These are phyloP conservation scores for Aspergillus bridgeri DNA, from an alignment of 495 filamentous ascomycete species.

Conservation along the genomic window DNA sequence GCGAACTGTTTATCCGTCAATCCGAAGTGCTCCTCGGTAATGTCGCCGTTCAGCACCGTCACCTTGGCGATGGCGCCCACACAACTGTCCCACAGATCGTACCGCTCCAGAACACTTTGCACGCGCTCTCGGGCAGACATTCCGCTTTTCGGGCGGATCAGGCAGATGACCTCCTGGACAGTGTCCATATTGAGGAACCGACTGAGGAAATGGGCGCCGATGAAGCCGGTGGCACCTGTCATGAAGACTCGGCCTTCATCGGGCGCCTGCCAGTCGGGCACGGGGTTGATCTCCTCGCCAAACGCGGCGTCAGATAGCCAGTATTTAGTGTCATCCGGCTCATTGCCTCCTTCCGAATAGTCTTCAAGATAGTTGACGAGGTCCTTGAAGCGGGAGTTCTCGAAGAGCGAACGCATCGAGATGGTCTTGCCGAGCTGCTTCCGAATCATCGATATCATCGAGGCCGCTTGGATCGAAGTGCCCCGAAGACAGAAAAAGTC, in stretches of 20 bases:
- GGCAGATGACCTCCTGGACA: constrained; percentile 14
- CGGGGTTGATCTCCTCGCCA: too few species aligned
- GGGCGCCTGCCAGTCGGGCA: not conserved
- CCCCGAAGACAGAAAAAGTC: too few species aligned
- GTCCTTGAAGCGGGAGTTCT: too few species aligned
- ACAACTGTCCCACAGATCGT: constrained; percentile 3
- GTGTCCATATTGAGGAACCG: not conserved
- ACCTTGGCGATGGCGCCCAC: constrained; percentile 1
- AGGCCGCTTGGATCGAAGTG: too few species aligned
- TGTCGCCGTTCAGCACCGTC: constrained; percentile 12
- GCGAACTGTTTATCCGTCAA: constrained; percentile 2
- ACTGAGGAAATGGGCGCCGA: not conserved
- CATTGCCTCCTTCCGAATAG: too few species aligned
- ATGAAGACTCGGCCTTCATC: not conserved
- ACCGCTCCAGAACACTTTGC: constrained; percentile 4
- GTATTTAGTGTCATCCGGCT: too few species aligned
- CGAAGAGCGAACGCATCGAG: too few species aligned
- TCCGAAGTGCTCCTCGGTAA: constrained; percentile 4
- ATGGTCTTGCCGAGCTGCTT: too few species aligned
- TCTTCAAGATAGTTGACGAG: too few species aligned
- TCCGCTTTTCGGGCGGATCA: not conserved
- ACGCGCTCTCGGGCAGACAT: not conserved
- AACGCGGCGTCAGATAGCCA: too few species aligned
- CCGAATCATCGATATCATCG: too few species aligned
- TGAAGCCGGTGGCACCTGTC: too few species aligned